A percentile compares a stretch with the other conserved stretches of the same genome.
Evolutionary conservation across 164 flowering plant genomes (phyloP).

Genomic region (Kalanchoe fedtschenkoi): DNA sequence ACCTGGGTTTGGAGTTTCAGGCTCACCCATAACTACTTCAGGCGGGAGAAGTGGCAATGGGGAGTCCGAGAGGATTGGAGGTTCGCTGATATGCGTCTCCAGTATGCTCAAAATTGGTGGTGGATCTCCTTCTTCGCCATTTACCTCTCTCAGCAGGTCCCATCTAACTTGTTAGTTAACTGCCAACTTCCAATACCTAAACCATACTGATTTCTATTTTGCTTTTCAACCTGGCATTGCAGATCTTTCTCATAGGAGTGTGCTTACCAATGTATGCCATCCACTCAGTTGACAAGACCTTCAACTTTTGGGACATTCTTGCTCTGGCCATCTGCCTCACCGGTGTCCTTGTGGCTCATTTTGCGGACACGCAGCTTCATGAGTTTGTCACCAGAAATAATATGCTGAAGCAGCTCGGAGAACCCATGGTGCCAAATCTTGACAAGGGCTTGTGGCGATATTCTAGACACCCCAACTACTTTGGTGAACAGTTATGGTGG

Average conservation of each 20-base stretch:
- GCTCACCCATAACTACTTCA: conserved; percentile 73
- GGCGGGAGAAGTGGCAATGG: conserved; percentile 87
- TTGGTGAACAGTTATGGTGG: conserved; percentile 99
- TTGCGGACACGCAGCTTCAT: conserved; percentile 77
- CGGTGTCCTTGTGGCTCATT: conserved; percentile 59
- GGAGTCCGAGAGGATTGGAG: conserved; percentile 94
- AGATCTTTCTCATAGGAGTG: conserved; percentile 72
- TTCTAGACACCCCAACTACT: conserved; percentile 86
- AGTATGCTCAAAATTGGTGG: conserved; percentile 80
- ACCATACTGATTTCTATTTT: too few species aligned
- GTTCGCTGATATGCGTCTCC: conserved; percentile 54
- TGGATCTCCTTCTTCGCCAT: conserved; percentile 80
- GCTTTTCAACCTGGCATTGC: conserved; percentile 10
- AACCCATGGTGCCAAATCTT: conserved; percentile 39
- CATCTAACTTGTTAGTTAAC: background rate
- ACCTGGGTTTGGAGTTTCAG: conserved; percentile 86
- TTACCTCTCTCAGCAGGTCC: conserved; percentile 74
- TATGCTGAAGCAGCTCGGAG: conserved; percentile 36
- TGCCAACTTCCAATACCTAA: too few species aligned
- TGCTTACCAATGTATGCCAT: conserved; percentile 66
- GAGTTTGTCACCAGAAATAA: conserved; percentile 46
- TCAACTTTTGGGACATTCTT: conserved; percentile 58
- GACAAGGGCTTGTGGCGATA: conserved; percentile 74
- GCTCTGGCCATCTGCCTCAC: conserved; percentile 39
- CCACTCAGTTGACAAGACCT: conserved; percentile 45